Evolutionary conservation across 176 grass and related monocot species (phyloP).

Genomic region (Zea mays): DNA sequence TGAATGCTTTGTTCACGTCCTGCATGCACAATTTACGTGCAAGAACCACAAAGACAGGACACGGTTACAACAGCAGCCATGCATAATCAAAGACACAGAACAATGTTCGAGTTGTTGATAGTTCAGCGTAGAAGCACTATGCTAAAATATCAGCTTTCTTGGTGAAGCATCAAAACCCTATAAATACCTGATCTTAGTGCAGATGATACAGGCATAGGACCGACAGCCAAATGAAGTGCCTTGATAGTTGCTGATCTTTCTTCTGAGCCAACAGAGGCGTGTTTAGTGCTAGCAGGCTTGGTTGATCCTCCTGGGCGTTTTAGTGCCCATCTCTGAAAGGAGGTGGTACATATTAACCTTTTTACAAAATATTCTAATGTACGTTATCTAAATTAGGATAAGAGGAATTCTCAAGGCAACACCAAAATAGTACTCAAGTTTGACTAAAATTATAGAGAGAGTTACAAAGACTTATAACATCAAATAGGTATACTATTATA

Average conservation of each 20-base stretch:
- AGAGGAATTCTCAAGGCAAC: constrained; percentile 3
- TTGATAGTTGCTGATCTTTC: constrained; percentile 60
- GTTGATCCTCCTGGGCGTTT: constrained; percentile 59
- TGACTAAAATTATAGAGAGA: too few relatives aligned
- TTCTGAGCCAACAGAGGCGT: constrained; percentile 43
- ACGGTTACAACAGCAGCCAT: neutral
- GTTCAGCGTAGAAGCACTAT: constrained; percentile 5
- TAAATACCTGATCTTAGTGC: constrained; percentile 52
- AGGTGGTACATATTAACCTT: constrained; percentile 19
- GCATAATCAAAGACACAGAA: constrained; percentile 12
- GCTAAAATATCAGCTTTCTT: neutral
- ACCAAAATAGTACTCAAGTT: neutral
- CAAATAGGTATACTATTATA: too few relatives aligned
- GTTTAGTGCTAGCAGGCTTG: constrained; percentile 44
- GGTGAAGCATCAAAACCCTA: neutral
- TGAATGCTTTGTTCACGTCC: constrained; percentile 42
- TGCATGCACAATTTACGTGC: constrained; percentile 29
- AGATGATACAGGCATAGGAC: constrained; percentile 19
- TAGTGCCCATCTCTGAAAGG: constrained; percentile 75
- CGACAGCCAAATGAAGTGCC: constrained; percentile 62
- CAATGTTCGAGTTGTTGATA: constrained; percentile 15
- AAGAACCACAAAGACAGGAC: constrained; percentile 13
- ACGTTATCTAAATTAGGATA: neutral
- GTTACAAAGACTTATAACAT: too few relatives aligned
- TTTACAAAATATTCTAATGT: constrained; percentile 3